Evolutionary conservation across 768 basidiomycete genomes (phyloP), one percentile per base, ranked within the genome.

Genomic region (Thelephora ganbajun): DNA sequence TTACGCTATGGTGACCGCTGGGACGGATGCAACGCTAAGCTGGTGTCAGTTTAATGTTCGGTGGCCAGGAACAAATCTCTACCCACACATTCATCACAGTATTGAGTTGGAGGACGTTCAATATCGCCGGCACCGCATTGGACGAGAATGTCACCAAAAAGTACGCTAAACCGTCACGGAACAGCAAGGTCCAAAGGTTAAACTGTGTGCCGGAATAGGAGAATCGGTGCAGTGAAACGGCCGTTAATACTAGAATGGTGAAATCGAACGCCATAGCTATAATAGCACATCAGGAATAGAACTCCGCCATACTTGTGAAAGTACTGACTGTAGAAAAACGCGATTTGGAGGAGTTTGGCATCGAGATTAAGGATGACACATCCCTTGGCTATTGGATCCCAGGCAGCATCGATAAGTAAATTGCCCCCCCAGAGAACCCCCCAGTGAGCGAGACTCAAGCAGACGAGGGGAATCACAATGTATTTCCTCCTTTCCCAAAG

Each of bases 261-360:
- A 80, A 68, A 54, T 83, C 80, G 54, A 83, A 83, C 23, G 62
- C 73, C 79, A 83, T 82, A 2, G 82, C 82, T 83, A 41, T 6
- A 14, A 41, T 3, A 39, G 48, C 30, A 35, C n/a, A 45, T 51
- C 35, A 43, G 30, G 34, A 33, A 46, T 48, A 39, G 14, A 50
- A 50, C 33, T 45, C 35, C 43, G 45, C 33, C 20, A 7, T 41
- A 11, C 35, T 45, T 16, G 39, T 19, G 9, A 22, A 44, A 13
- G 22, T 16, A 16, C 77, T 45, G 56, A 81, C 83, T 86, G 59
- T 73, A 80, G 60, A 83, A 80, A 62, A 81, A 84, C 13, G 74
- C 78, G 44, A 73, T 62, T 49, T 77, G 80, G 46, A 85, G 68
- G 49, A 79, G 63, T 11, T 72, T 61, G 14, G 79, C 71, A 49